phyloP scores from a whole-genome alignment of 768 basidiomycete species.

The Thelephora aurantiotincta region DNA sequence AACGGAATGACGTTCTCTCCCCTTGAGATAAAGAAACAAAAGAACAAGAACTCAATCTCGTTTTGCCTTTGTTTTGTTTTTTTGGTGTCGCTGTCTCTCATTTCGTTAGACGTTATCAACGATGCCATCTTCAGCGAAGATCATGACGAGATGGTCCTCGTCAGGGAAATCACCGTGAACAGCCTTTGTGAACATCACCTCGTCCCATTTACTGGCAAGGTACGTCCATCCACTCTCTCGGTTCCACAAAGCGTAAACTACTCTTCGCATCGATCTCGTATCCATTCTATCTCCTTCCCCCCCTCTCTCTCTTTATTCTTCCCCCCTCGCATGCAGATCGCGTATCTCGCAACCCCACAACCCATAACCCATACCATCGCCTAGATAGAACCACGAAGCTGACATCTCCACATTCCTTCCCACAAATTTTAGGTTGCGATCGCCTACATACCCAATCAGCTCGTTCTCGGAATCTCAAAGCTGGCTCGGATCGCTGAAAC shows the following conservation, averaged over 20 bases:
- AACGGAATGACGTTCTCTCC: not conserved
- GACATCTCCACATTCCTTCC: not conserved
- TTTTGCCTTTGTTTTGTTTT: constrained; percentile 4
- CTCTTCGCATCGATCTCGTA: not conserved
- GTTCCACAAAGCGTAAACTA: not conserved
- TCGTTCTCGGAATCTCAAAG: constrained; percentile 91
- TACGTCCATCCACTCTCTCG: constrained; percentile 21
- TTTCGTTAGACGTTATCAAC: constrained; percentile 79
- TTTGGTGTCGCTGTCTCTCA: constrained; percentile 1
- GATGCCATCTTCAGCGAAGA: constrained; percentile 97
- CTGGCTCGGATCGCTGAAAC: constrained; percentile 95
- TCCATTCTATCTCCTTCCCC: not conserved
- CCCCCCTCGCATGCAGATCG: not conserved
- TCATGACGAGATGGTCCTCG: constrained; percentile 99
- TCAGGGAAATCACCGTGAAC: constrained; percentile 93
- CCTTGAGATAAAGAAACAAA: too few species aligned
- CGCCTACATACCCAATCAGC: constrained; percentile 91
- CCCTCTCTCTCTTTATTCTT: not conserved
- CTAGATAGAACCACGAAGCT: not conserved
- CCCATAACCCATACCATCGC: not conserved
- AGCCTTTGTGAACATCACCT: constrained; percentile 98
- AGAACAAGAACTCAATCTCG: too few species aligned
- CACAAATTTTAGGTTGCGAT: constrained; percentile 69
- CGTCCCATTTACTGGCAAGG: constrained; percentile 96
- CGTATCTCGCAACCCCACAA: not conserved